Evolutionary conservation across 2,329 filamentous ascomycete species (phyloP), one percentile per base, ranked within the genome.

Genomic region (Clonostachys rosea): DNA sequence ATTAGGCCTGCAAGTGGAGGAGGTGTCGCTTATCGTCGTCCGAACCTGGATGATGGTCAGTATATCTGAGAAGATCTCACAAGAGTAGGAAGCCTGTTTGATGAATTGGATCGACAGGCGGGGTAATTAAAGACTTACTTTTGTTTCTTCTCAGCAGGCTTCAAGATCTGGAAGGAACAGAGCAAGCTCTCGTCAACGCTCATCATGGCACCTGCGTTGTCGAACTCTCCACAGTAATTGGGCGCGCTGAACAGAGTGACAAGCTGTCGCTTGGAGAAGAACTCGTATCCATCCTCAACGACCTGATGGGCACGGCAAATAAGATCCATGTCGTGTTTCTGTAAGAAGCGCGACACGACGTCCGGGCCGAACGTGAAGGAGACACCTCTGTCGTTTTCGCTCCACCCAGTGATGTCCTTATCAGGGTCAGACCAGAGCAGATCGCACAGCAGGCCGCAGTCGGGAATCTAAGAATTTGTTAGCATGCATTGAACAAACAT

Each of bases 71-170:
- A 10, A 10, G 24, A 30, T 10, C 24, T 30, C 3, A 30, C 6
- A 30, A 30, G 24, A 30, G 3, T 30, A 10, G 24, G 24, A 30
- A 30, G 8, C 9, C 24, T 30, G 24, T 9, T 30, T 10, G 24
- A 10, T 8, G 8, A 10, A 4, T 30, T 10, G 24, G 24, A 30
- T 30, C 24, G 24, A 30, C 24, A 10, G 9, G 9, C 9, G 8
- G 24, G 24, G 6, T 8, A 78, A 75, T 78, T 78, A 75, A 84
- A 81, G 67, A 95, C 91, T 79, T 95, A 97, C 91, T 97, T 97
- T 89, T 96, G 92, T 86, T 99, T 99, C 86, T 99, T 99, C 83
- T 99, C 94, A 71, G 94, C 94, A 65, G 94, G 94, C 79, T 97
- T 99, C 77, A 99, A 81, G 67, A 99, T 97, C 90, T 97, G 94